Evolutionary conservation across 148 eudicot genomes (phyloP), one percentile per base, ranked within the genome.

Genomic region (Chenopodium album): DNA sequence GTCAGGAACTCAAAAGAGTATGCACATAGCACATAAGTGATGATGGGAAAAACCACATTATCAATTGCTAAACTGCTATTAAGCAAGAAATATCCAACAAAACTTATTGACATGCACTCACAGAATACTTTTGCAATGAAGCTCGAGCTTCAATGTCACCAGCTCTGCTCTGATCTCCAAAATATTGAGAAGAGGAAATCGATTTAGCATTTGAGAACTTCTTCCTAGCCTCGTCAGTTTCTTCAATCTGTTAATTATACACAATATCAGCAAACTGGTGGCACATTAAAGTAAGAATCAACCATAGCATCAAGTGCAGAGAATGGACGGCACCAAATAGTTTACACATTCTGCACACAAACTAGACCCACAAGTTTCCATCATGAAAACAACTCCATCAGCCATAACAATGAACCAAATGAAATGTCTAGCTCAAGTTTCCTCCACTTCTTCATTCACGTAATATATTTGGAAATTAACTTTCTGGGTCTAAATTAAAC

Each of bases 181-280:
- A 95, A 86, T 75, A 95, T 84, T 95, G 99, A 41, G 97, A 87
- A 8, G 99, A 95, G 14, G 99, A 95, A 75, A 95, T 95, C 20
- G 99, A 93, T 85, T 95, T 95, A 34, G 99, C 99, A 87, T 95
- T 93, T 22, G 98, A 87, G 87, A 95, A 95, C 85, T 95, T 95
- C 86, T 93, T 93, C 87, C 99, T 91, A 20, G 99, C 99, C 82
- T 95, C 99, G 79, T 95, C 99, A 63, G 94, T 92, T 88, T 95
- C 99, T 89, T 92, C 91, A 75, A 87, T 77, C 99, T 92, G 90
- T 75, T 29, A 64, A 41, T 48, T 50, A 63, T 71, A 67, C 14
- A 79, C 62, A 75, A 59, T 1, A 7, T 74, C 71, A 80, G 64
- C 47, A 77, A 81, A 13, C 47, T 68, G 70, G 14, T 28, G 37